Evolutionary conservation across 78 protist species (phyloP), one percentile per base, ranked within the genome.

Genomic region (Guillardia theta): DNA sequence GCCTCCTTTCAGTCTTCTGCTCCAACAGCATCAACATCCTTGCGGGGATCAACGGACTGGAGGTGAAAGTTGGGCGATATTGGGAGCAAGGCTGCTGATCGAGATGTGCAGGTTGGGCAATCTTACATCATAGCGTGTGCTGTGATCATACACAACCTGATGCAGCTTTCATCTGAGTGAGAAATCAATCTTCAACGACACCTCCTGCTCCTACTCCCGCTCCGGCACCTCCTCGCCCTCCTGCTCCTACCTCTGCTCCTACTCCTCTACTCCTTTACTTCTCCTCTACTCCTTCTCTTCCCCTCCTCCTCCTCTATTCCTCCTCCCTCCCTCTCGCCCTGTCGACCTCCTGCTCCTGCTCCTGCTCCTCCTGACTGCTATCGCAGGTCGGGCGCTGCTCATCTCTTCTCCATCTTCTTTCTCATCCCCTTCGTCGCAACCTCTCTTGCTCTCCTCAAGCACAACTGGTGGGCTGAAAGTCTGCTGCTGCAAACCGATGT

Each of bases 21-120:
- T 95, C 99, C 77, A 98, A 99, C 96, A 45, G 97, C 64, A 98
- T 99, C 96, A 99, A 99, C 95, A 99, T 99, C 88, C 88, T 95
- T 30, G 99, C 99, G 0, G 99, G 98, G 24, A 92, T 97, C 88
- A 96, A 96, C 93, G 99, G 99, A 48, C 83, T 99, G 0, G 99
- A 99, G 92, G 90, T 78, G 50, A 50, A 19, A 15, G 58, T 19
- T 15, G 58, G 30, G 58, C 58, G 58, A 15, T 50, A 15, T 19
- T 15, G 78, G 78, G 12, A 33, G 78, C 8, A 12, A 33, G 15
- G 78, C n/a, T 24, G 12, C 43, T 5, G 78, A 21, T 10, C 9
- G 78, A 12, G 83, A 21, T 12, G 62, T 53, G 50, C 90, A 78
- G 90, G 99, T 96, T 15, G 99, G 99, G 15, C 99, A 99, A 93